A percentile compares a stretch with the other conserved stretches of the same genome.
Evolutionary conservation across 768 basidiomycete genomes (phyloP).

Genomic region (Fistulinella prunicolor): DNA sequence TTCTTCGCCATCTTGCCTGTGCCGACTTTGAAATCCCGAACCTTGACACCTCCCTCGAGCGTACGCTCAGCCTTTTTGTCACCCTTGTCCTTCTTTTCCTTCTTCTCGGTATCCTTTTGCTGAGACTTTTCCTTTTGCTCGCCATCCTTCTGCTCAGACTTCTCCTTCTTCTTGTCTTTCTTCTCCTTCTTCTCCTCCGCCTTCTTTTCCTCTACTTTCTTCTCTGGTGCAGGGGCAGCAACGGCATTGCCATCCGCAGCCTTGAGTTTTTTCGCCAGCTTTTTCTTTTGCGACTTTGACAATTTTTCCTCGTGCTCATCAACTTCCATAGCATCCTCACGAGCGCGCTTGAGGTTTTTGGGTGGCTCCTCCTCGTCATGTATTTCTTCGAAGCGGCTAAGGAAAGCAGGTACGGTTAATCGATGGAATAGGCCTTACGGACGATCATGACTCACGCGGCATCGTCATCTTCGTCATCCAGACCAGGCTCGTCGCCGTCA

Average conservation of each 20-base stretch:
- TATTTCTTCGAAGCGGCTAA: constrained; percentile 72
- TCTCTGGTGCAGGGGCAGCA: constrained; percentile 23
- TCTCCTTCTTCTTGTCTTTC: constrained; percentile 41
- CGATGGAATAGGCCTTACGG: not conserved
- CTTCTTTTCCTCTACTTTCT: constrained; percentile 35
- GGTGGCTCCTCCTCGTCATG: constrained; percentile 32
- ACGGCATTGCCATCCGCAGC: constrained; percentile 48
- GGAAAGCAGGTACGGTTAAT: not conserved
- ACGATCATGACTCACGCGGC: constrained; percentile 37
- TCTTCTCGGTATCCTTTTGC: constrained; percentile 31
- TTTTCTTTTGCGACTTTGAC: constrained; percentile 58
- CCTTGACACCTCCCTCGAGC: constrained; percentile 69
- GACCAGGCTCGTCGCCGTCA: constrained; percentile 55
- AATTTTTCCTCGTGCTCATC: constrained; percentile 37
- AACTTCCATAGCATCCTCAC: constrained; percentile 54
- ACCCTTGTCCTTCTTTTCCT: constrained; percentile 26
- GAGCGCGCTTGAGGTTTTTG: constrained; percentile 66
- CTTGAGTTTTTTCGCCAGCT: constrained; percentile 71
- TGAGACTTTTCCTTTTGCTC: constrained; percentile 35
- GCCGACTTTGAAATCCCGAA: constrained; percentile 75
- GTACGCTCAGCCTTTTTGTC: constrained; percentile 30
- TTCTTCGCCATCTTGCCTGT: constrained; percentile 84
- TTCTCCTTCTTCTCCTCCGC: constrained; percentile 64
- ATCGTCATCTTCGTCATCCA: constrained; percentile 46
- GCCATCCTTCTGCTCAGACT: constrained; percentile 32